These are phyloP conservation scores for Pseudogymnoascus sp. DNA, from an alignment of 2,329 filamentous ascomycete genomes.

Conservation along the genomic window DNA sequence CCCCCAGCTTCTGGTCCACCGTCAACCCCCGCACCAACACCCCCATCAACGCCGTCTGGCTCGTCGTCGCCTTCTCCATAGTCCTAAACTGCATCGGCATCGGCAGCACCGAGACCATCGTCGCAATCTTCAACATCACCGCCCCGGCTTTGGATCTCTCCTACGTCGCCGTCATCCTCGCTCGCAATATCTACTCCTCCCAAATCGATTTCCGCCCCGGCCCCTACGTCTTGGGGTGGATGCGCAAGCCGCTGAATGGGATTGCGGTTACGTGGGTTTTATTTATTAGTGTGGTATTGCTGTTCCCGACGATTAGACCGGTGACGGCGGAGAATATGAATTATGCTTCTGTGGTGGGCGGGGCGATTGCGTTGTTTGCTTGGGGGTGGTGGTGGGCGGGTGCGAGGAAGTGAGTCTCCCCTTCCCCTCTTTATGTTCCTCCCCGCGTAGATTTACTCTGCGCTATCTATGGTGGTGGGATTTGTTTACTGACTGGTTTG, in stretches of 20 bases:
- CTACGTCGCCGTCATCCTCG: slow-evolving; percentile 54
- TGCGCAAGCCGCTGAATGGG: slow-evolving; percentile 47
- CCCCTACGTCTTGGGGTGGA: slow-evolving; percentile 49
- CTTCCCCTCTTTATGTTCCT: not conserved
- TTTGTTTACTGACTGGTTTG: not conserved
- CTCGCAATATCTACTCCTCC: slow-evolving; percentile 46
- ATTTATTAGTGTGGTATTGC: slow-evolving; percentile 56
- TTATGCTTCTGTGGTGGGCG: slow-evolving; percentile 40
- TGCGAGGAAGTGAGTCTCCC: slow-evolving; percentile 18
- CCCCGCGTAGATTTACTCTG: not conserved
- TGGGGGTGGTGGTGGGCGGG: slow-evolving; percentile 39
- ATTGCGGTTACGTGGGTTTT: slow-evolving; percentile 53
- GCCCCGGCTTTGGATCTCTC: slow-evolving; percentile 45
- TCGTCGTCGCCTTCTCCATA: slow-evolving; percentile 51
- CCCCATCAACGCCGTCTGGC: slow-evolving; percentile 57
- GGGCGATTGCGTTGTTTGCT: slow-evolving; percentile 42
- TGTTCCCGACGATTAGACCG: slow-evolving; percentile 42
- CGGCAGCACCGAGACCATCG: slow-evolving; percentile 43
- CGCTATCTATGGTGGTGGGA: too few relatives aligned
- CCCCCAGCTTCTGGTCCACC: slow-evolving; percentile 41
- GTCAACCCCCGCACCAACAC: slow-evolving; percentile 49
- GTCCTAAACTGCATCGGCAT: slow-evolving; percentile 45
- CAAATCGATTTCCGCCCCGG: slow-evolving; percentile 34
- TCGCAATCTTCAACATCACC: slow-evolving; percentile 46
- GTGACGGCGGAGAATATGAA: slow-evolving; percentile 45